Percentiles rank a stretch among this genome's conserved stretches.
Conservation (phyloP, 805 yeast genomes). For the Saccharomycopsis sp. region DNA sequence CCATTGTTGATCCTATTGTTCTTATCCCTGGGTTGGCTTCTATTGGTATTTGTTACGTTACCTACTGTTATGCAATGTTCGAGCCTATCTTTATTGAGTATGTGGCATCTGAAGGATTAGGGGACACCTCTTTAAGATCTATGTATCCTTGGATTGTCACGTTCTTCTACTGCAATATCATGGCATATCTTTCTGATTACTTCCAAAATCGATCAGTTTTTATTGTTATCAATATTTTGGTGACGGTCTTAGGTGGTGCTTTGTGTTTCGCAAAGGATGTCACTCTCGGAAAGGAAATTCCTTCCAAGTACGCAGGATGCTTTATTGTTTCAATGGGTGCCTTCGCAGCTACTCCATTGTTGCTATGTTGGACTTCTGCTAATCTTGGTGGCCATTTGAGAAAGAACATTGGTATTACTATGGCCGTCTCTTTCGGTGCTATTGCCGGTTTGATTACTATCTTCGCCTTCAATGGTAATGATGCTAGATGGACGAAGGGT, state of each 20-base stretch:
- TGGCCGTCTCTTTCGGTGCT: constrained; percentile 64
- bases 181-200: constrained; percentile 48
- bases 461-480: constrained; percentile 15
- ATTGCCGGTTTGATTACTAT: constrained; percentile 40
- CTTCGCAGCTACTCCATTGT: constrained; percentile 58
- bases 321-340: constrained; percentile 53
- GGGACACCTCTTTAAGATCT: constrained; percentile 13
- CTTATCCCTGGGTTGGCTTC: constrained; percentile 17
- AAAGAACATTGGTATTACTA: constrained; percentile 50
- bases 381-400: constrained; percentile 59
- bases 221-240: constrained; percentile 23
- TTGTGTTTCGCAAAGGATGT: constrained; percentile 37
- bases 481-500: constrained; percentile 10
- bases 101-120: constrained; percentile 24
- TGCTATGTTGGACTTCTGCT: constrained; percentile 60
- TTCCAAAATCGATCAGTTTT: constrained; percentile 30
- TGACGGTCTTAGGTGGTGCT: constrained; percentile 42
- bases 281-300: constrained; percentile 29
- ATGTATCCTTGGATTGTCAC: constrained; percentile 20
- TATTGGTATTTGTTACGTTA: constrained; percentile 19
- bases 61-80: constrained; percentile 20
- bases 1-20: constrained; percentile 23
- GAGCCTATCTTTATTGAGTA: constrained; percentile 15
- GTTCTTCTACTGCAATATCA: constrained; percentile 14
- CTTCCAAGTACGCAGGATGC: constrained; percentile 51